Base-by-base conservation (phyloP, 2,329 filamentous ascomycete genomes). In the Madurella mycetomatis region DNA sequence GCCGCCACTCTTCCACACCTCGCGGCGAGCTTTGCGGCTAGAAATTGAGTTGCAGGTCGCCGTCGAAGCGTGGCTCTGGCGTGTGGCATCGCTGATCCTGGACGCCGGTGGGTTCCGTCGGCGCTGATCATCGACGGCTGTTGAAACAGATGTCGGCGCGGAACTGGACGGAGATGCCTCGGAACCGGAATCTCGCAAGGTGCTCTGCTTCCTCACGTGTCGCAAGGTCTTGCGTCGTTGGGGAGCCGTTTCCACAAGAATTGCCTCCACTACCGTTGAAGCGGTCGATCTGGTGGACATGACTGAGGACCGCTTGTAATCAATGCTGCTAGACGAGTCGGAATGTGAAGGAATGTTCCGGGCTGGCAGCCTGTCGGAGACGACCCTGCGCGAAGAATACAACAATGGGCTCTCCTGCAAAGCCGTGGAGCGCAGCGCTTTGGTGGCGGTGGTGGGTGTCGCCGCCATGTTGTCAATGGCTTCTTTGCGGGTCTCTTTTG, bases 201-300 rank as follows among this genome's bases (percentile, higher is more conserved):
- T 69, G 9, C 69, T 68, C 42, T 81, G 77, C 63, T 85, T 86
- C 60, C 75, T 80, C 11, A 84, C 77, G 65, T 86, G 83, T 4
- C 84, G 78, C 55, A 87, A 67, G 8, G 82, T 86, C 62, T 77
- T 77, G 53, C 72, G 76, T 44, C 74, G 74, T 49, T 72, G 75
- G 13, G 76, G 73, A 32, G 72, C 68, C 1, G 70, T 70, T 41
- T 82, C 78, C n/a, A 85, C 71, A 37, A 84, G 67, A 44, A 83
- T 73, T 4, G 81, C 81, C 64, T 82, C 82, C 9, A 85, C 73
- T 4, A 84, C 73, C 0, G 81, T 81, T 15, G 82, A 84, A 2
- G 74, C 71, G 1, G 72, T 75, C 16, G 82, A 84, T 53, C 71
- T 77, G 1, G 74, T 75, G 7, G 82, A 85, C 63, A 80, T 74